phyloP scores from a whole-genome alignment of 2,329 filamentous ascomycete species.

The Gaeumannomyces tritici region DNA sequence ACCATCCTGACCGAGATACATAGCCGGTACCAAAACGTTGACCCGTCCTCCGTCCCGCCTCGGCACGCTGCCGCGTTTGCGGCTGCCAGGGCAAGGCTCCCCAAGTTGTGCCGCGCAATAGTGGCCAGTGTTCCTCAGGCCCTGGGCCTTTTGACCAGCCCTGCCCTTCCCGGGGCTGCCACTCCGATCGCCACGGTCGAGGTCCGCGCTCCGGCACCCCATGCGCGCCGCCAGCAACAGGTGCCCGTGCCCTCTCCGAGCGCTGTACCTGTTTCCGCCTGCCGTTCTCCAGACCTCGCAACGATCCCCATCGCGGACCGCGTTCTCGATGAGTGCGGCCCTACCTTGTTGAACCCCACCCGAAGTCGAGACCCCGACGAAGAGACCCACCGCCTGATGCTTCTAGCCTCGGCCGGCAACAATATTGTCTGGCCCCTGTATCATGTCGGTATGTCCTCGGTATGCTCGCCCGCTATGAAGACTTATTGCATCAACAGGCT shows the following conservation, averaged over 20 bases:
- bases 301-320: too few species aligned
- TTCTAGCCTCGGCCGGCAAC: conserved; percentile 36
- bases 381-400: conserved; percentile 35
- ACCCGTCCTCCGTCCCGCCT: conserved; percentile 12
- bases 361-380: conserved; percentile 20
- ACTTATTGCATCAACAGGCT: conserved; percentile 35
- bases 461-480: conserved; percentile 28
- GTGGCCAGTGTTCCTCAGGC: conserved; percentile 38
- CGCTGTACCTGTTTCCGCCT: too few species aligned
- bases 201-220: conserved; percentile 16
- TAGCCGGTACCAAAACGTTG: conserved; percentile 17
- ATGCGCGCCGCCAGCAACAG: neutral
- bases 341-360: conserved; percentile 30
- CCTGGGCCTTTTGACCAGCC: conserved; percentile 29
- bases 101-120: conserved; percentile 29
- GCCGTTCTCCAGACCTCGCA: neutral
- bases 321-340: conserved; percentile 16
- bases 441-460: conserved; percentile 35
- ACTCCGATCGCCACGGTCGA: conserved; percentile 17
- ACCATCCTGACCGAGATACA: conserved; percentile 34
- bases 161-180: neutral
- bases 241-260: too few species aligned
- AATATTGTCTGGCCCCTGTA: conserved; percentile 42
- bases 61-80: conserved; percentile 22
- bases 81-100: conserved; percentile 27